A percentile compares a stretch with the other conserved stretches of the same genome.
Evolutionary conservation across 2,329 filamentous ascomycete species (phyloP).

Genomic region (Beauveria pseudobassiana): DNA sequence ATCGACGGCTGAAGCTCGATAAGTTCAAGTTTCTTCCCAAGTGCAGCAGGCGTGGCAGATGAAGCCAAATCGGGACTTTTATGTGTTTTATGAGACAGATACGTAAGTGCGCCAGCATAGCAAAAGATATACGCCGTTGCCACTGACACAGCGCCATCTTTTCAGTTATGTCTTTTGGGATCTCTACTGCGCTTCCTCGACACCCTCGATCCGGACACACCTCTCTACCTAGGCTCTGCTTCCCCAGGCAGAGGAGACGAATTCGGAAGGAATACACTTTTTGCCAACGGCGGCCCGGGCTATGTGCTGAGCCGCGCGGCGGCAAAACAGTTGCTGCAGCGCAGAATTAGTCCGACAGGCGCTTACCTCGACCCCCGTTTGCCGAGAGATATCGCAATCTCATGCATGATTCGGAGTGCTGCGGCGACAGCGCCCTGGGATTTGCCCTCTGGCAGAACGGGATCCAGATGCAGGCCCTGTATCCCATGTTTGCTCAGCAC

Average conservation of each 20-base stretch:
- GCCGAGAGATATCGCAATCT: slow-evolving; percentile 4
- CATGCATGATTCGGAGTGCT: slow-evolving; percentile 11
- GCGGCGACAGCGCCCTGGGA: slow-evolving; percentile 13
- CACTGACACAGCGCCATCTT: neutral
- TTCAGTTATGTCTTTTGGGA: slow-evolving; percentile 15
- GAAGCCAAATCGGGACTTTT: slow-evolving; percentile 43
- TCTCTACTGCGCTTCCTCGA: slow-evolving; percentile 13
- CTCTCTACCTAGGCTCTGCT: slow-evolving; percentile 6
- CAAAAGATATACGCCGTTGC: neutral
- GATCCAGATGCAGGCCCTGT: slow-evolving; percentile 11
- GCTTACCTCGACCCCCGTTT: slow-evolving; percentile 4
- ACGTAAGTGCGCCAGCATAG: slow-evolving; percentile 30
- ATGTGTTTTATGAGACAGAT: slow-evolving; percentile 50
- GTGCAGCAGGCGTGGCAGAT: slow-evolving; percentile 40
- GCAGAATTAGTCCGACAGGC: neutral
- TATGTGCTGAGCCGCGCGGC: slow-evolving; percentile 14
- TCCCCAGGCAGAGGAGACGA: slow-evolving; percentile 1
- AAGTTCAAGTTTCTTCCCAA: slow-evolving; percentile 51
- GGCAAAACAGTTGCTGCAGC: slow-evolving; percentile 12
- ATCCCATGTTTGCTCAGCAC: slow-evolving; percentile 13
- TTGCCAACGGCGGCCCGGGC: slow-evolving; percentile 15
- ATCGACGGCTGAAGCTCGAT: slow-evolving; percentile 43
- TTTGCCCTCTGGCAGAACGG: slow-evolving; percentile 5
- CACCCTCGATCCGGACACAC: slow-evolving; percentile 8
- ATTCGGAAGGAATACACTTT: neutral